phyloP scores from a whole-genome alignment of 768 basidiomycete genomes.

The Candolleomyces eurysporus region DNA sequence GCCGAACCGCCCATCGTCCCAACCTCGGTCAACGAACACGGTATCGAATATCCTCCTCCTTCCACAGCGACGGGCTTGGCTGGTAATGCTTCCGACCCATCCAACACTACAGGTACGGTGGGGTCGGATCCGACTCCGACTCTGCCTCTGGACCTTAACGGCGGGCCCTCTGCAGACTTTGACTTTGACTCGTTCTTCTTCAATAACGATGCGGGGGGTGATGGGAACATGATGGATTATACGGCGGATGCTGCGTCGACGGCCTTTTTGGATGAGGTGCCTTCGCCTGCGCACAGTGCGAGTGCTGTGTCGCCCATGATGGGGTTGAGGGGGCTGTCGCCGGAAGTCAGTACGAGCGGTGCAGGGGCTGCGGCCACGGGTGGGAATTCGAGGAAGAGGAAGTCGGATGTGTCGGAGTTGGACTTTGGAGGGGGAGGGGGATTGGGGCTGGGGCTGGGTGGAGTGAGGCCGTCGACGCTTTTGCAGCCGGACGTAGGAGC shows the following conservation, averaged over 20 bases:
- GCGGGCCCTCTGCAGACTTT: constrained; percentile 15
- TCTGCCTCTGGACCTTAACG: constrained; percentile 1
- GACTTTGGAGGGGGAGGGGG: constrained; percentile 16
- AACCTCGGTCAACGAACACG: no score
- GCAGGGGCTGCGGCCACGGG: constrained; percentile 11
- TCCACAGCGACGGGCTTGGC: neutral
- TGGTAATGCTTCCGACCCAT: neutral
- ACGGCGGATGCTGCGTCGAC: constrained; percentile 16
- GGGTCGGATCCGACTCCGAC: constrained; percentile 8
- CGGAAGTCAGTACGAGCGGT: constrained; percentile 12
- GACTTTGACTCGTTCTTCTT: constrained; percentile 29
- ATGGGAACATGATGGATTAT: constrained; percentile 3
- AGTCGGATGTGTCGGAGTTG: constrained; percentile 32
- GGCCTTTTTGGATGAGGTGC: constrained; percentile 27
- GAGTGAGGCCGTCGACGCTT: neutral
- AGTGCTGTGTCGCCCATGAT: constrained; percentile 21
- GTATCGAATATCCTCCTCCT: neutral
- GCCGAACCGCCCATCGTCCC: neutral
- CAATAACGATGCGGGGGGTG: constrained; percentile 3
- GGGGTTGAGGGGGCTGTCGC: constrained; percentile 20
- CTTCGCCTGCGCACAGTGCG: constrained; percentile 16
- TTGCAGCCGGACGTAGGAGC: no score
- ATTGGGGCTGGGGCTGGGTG: neutral
- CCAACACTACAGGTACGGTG: neutral
- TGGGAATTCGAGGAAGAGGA: constrained; percentile 24